Base-by-base conservation (phyloP, 192 early-diverging fungal species). In the Entomortierella parvispora region DNA sequence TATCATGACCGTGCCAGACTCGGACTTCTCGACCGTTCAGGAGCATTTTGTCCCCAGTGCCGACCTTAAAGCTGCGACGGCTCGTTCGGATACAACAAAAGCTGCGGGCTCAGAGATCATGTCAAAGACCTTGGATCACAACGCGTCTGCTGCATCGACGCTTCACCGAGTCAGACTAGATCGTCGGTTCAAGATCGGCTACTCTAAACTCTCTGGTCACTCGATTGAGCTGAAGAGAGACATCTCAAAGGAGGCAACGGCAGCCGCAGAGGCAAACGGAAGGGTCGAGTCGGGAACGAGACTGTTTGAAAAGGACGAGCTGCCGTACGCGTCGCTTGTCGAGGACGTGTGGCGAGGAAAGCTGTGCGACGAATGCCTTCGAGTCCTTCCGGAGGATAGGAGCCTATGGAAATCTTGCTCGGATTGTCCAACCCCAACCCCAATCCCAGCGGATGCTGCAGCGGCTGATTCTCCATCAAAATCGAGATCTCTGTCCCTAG, bases 311-410 rank as follows among this genome's bases (percentile, higher is more conserved):
- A 9, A 29, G n/a, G 63, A 68, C 43, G 74, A 77, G 23, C 55
- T 68, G 42, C 74, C 74, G 1, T 77, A 77, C 29, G 74, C 74
- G 3, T 50, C 65, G 23, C 51, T 68, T 9, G 50, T 77, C 11
- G 59, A 77, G 14, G 32, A 49, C 9, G 59, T 57, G 10, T 77
- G 74, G 74, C 45, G 54, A 5, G 74, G 61, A 9, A 68, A 51
- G 33, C 54, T 62, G 6, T 77, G 74, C 11, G 74, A 77, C 17
- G 74, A 77, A 14, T 77, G 74, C 48, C 42, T 77, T 2, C 45
- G 66, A 5, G 5, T 1, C 2, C 40, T 77, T 9, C 60, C 65
- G 5, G 17, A 5, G 18, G 31, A 56, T 8, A 15, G 10, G 11
- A 11, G 29, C 2, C 17, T 15, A 17, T 9, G 37, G 37, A 40